Evolutionary conservation across 2,329 filamentous ascomycete genomes (phyloP), one percentile per base, ranked within the genome.

Genomic region (Monosporascus sp.): DNA sequence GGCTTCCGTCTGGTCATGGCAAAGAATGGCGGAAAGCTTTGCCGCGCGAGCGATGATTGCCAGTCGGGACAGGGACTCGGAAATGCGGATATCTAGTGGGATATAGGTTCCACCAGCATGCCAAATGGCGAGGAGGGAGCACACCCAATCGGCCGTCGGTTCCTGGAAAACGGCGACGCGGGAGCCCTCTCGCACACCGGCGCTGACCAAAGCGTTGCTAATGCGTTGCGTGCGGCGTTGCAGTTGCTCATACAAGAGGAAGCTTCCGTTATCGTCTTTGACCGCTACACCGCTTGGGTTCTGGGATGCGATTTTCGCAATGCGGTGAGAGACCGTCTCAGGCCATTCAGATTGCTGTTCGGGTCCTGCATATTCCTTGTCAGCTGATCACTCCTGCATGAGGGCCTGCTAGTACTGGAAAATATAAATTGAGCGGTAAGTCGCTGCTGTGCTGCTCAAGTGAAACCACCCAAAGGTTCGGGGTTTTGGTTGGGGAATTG

Each of bases 121-220:
- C 49, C 69, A 57, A 43, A 78, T 72, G 11, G 72, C 76, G 2
- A 78, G 65, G 35, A 78, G 52, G 0, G 69, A 71, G 31, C 51
- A 63, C 3, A 73, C 58, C 63, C 62, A 72, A 46, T 76, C 68
- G 0, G 60, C 38, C 0, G 63, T 56, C 0, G 77, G 65, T 4
- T 73, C 49, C 38, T 72, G 70, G 48, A 75, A 72, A 2, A 80
- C 72, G 1, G 59, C 69, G 2, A 80, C 68, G 0, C 52, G 50
- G 9, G 60, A 61, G 0, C 63, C 68, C 1, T 24, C 5, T 1
- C 51, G 49, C 7, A 56, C 46, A 3, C 45, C 44, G 9, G 49
- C 43, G 17, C 44, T 24, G 17, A 44, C 1, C 26, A 51, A 28
- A 17, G 45, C 24, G 20, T 31, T 31, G 51, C 69, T 63, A 41